Evolutionary conservation across 305 asterid species (phyloP), one percentile per base, ranked within the genome.

Genomic region (Solanum hybrid): DNA sequence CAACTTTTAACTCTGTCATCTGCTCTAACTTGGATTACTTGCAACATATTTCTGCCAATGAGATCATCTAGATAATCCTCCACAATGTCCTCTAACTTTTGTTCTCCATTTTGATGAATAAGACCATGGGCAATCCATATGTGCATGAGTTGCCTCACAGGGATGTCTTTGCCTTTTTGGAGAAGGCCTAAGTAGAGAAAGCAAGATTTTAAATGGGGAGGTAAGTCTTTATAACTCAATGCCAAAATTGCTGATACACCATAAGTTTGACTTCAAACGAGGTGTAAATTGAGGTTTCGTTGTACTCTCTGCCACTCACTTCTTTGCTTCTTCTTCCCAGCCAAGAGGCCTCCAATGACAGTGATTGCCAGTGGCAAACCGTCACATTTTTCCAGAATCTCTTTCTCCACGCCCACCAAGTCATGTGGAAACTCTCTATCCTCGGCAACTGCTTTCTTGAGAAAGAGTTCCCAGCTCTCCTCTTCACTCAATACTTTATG

Each of bases 61-160:
- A 92, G 22, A 37, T 89, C 79, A 35, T 90, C 89, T 12, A 92
- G 89, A 67, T 87, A 90, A 11, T 36, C 36, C 86, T 57, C 77
- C 18, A 75, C 93, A 9, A 29, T 24, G 8, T 92, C 91, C 90
- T 84, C 92, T 67, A 87, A 36, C 3, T 46, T 79, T 74, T 87
- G 28, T 46, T n/a, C 87, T 24, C 81, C 91, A 13, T 77, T 35
- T 5, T 34, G 89, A 1, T 31, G 77, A 11, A 90, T 34, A 35
- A 92, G 16, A 28, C 93, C 92, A 28, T 57, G 77, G 14, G 93
- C 91, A 34, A 76, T 46, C 93, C 90, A 92, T 22, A 92, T 13
- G 8, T 87, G 89, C 28, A 83, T 11, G 83, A 92, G 77, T 78
- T 51, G 86, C 69, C 36, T 37, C 9, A 89, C 90, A 0, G 61